Conservation (phyloP, 805 yeast genomes). For the Kluyveromyces dobzhanskii region DNA sequence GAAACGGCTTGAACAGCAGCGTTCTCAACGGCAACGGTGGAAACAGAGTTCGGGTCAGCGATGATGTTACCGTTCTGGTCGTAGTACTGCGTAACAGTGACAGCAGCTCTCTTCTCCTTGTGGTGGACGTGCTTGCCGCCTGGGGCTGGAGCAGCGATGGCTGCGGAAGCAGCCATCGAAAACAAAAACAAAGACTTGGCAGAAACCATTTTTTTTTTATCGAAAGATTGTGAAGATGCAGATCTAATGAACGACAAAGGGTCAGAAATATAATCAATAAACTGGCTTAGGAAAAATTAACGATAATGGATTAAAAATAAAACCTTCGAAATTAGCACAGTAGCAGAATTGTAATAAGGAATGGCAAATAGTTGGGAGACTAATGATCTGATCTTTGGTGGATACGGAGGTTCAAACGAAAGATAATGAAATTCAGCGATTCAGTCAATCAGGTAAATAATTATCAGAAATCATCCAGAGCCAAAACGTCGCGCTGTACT, state of each 20-base stretch:
- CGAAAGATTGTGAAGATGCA: background rate
- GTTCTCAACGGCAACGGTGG: constrained; percentile 9
- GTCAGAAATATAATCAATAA: too few species aligned
- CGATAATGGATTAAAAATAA: too few species aligned
- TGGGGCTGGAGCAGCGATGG: constrained; percentile 23
- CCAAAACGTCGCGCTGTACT: too few species aligned
- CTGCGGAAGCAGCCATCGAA: constrained; percentile 15
- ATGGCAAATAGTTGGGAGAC: constrained; percentile 4
- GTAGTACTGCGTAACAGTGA: constrained; percentile 28
- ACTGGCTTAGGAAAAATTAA: too few species aligned
- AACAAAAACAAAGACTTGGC: constrained; percentile 1
- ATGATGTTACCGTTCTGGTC: constrained; percentile 26
- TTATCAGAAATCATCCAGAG: too few species aligned
- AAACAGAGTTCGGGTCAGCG: constrained; percentile 5
- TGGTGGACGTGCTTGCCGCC: constrained; percentile 19
- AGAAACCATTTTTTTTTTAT: constrained; percentile 2
- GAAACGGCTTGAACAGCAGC: constrained; percentile 17
- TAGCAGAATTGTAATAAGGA: background rate
- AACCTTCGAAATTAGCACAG: background rate
- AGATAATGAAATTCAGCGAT: too few species aligned
- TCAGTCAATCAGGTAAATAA: too few species aligned
- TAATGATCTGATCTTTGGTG: background rate
- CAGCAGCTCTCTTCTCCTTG: constrained; percentile 24
- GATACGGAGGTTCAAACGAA: too few species aligned
- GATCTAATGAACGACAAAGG: constrained; percentile 1